Conservation (phyloP, 2,329 filamentous ascomycete species). For the Microdochium trichocladiopsis region DNA sequence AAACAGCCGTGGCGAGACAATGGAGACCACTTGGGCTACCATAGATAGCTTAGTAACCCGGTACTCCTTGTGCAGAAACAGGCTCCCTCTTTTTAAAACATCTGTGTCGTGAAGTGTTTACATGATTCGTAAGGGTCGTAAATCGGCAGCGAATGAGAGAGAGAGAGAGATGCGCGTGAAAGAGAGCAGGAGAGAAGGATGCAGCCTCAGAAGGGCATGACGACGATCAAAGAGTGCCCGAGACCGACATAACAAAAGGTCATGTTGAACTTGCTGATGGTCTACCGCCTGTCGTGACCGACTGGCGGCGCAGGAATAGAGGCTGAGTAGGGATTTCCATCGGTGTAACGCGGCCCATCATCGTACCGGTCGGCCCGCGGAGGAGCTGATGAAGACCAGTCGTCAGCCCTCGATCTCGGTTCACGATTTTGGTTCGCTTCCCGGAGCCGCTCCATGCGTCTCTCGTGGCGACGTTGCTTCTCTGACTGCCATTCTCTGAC, state of each 20-base stretch:
- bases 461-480: conserved; percentile 41
- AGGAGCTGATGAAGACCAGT: conserved; percentile 34
- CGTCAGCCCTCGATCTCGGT: conserved; percentile 33
- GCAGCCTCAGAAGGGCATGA: not conserved
- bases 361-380: conserved; percentile 28
- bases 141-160: not conserved
- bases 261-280: too few relatives aligned
- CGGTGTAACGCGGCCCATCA: conserved; percentile 37
- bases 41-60: too few relatives aligned
- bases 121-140: not conserved
- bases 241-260: too few relatives aligned
- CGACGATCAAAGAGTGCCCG: not conserved
- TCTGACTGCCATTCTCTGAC: conserved; percentile 41
- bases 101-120: not conserved
- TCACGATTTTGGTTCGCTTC: conserved; percentile 17
- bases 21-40: too few relatives aligned
- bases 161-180: not conserved
- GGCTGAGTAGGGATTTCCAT: conserved; percentile 38
- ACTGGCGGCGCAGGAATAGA: conserved; percentile 33
- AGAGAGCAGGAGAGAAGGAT: not conserved
- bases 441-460: conserved; percentile 30
- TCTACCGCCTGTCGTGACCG: conserved; percentile 28
- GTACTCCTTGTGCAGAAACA: too few relatives aligned
- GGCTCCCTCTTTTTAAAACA: not conserved
- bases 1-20: too few relatives aligned